Base-by-base conservation (phyloP, 495 filamentous ascomycete species). In the Usnea hakonensis region DNA sequence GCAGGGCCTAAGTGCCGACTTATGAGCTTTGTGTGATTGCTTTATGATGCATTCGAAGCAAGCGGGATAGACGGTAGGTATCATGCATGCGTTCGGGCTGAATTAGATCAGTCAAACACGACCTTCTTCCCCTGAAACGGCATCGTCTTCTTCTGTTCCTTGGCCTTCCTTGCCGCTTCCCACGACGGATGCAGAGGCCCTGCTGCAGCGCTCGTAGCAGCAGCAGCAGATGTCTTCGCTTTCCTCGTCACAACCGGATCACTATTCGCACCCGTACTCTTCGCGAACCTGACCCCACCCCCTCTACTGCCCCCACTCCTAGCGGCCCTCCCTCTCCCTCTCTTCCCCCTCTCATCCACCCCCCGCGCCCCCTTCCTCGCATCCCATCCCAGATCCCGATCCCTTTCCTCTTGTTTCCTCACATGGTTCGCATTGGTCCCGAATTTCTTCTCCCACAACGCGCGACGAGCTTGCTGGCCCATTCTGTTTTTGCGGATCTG, bases 391-490 rank as follows among this genome's bases (percentile, higher is more conserved):
- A 60, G 71, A 69, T 81, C 78, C 55, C 77, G 68, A 38, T 61
- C 53, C 41, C n/a, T n/a, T n/a, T 66, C 57, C 48, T 69, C 43
- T 55, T 75, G 32, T 0, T 78, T 76, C 59, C 81, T 78, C 1
- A 93, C 64, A 70, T 96, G 91, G 43, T 90, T 90, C 17, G 91
- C 91, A 38, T 80, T 78, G 2, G 78, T 73, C 3, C 90, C 90
- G 68, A 79, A 97, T 71, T 96, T 97, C 78, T 95, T 93, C 78
- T 97, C 93, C 87, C 87, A 91, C 55, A 97, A 80, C 11, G 85
- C 83, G 41, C 90, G 87, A 16, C 94, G 84, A 10, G 90, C 93
- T 59, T 87, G 86, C 72, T 98, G 94, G 14, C 94, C 94, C 69
- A 88, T 85, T 33, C 94, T 81, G 73, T 98, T 97, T 74, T 93